Evolutionary conservation across 306 rosid species (phyloP).

Genomic region (Ceratonia siliqua): DNA sequence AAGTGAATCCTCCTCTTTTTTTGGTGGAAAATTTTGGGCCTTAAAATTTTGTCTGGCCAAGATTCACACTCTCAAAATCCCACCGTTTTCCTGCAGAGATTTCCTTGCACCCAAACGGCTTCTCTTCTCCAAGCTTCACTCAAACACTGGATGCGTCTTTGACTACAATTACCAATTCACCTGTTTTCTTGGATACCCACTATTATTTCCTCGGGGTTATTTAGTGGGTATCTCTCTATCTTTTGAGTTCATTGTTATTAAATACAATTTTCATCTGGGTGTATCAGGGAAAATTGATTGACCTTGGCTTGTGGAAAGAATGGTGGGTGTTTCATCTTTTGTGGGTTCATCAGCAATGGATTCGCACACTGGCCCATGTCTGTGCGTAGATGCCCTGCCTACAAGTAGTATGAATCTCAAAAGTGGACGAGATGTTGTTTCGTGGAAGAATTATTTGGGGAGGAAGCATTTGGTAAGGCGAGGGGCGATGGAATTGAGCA

Average conservation of each 20-base stretch:
- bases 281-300: neutral
- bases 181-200: conserved; percentile 46
- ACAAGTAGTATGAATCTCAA: conserved; percentile 60
- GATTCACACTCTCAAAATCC: conserved; percentile 49
- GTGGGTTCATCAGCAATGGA: conserved; percentile 82
- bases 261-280: conserved; percentile 4
- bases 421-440: conserved; percentile 62
- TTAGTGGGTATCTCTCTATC: conserved; percentile 23
- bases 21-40: conserved; percentile 54
- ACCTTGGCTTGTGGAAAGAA: conserved; percentile 38
- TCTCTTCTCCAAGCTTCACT: conserved; percentile 34
- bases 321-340: conserved; percentile 76
- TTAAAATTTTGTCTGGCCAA: conserved; percentile 57
- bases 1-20: conserved; percentile 38
- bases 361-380: conserved; percentile 75
- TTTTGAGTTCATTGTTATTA: neutral
- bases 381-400: conserved; percentile 84
- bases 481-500: conserved; percentile 50
- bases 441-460: conserved; percentile 50
- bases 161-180: conserved; percentile 39
- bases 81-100: conserved; percentile 19
- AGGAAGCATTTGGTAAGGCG: conserved; percentile 51
- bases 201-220: conserved; percentile 25
- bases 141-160: conserved; percentile 48
- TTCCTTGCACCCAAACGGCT: conserved; percentile 41